Conservation (phyloP, 371 early-diverging fungal species). For the Lichtheimia corymbifera region DNA sequence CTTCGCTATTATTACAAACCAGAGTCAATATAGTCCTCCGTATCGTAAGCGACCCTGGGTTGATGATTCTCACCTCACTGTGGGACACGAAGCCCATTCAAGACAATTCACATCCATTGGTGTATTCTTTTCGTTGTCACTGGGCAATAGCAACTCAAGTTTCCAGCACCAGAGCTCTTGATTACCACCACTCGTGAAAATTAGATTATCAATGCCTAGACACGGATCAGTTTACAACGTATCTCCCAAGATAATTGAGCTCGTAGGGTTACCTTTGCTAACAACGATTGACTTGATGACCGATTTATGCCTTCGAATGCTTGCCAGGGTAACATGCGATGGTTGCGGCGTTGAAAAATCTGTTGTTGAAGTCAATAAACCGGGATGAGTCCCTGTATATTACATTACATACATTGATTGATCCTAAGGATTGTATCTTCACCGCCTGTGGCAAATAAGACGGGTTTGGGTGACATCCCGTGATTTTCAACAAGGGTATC, state of each 20-base stretch:
- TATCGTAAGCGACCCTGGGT: not conserved
- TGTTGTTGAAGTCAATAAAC: too few species aligned
- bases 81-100: conserved; percentile 54
- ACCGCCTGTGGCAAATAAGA: conserved; percentile 52
- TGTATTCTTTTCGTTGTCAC: not conserved
- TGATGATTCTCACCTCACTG: conserved; percentile 32
- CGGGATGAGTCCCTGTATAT: not conserved
- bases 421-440: conserved; percentile 54
- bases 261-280: conserved; percentile 20
- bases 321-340: conserved; percentile 24
- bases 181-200: conserved; percentile 58
- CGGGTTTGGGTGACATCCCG: conserved; percentile 1
- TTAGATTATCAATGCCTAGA: conserved; percentile 26
- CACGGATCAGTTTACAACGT: too few species aligned
- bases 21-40: not conserved
- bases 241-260: too few species aligned
- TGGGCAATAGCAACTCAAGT: conserved; percentile 27
- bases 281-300: conserved; percentile 51
- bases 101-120: conserved; percentile 40
- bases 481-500: too few species aligned
- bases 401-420: conserved; percentile 34
- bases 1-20: conserved; percentile 28
- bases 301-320: conserved; percentile 50
- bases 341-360: too few species aligned
- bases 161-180: conserved; percentile 60